These are phyloP conservation scores for Geopyxis carbonaria DNA, from an alignment of 495 filamentous ascomycete genomes.

Conservation along the genomic window DNA sequence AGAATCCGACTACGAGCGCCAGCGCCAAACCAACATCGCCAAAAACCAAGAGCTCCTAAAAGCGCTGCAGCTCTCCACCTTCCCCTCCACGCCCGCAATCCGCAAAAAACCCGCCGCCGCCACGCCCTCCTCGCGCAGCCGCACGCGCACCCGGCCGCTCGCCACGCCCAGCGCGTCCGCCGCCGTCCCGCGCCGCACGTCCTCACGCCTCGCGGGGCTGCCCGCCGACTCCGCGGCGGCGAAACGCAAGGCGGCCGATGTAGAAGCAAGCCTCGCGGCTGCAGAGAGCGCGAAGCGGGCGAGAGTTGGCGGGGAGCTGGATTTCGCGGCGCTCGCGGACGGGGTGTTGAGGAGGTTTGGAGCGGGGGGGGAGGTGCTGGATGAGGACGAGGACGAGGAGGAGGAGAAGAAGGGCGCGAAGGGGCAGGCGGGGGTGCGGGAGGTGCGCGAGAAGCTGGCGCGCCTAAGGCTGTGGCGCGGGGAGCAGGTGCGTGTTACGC, in stretches of 20 bases:
- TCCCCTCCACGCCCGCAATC: constrained; percentile 27
- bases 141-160: constrained; percentile 23
- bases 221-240: constrained; percentile 52
- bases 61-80: constrained; percentile 34
- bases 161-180: constrained; percentile 35
- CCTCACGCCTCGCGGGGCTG: constrained; percentile 48
- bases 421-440: constrained; percentile 54
- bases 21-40: constrained; percentile 55
- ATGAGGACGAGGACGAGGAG: constrained; percentile 66
- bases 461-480: constrained; percentile 61
- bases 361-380: constrained; percentile 47
- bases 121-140: constrained; percentile 12
- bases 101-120: constrained; percentile 20
- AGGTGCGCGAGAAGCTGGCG: constrained; percentile 64
- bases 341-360: constrained; percentile 33
- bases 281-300: constrained; percentile 41
- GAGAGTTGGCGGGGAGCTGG: constrained; percentile 52
- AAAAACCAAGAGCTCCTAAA: constrained; percentile 54
- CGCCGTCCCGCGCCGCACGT: constrained; percentile 40
- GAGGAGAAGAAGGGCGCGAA: constrained; percentile 66
- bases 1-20: constrained; percentile 43
- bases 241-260: constrained; percentile 66
- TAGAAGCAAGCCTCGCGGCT: constrained; percentile 43
- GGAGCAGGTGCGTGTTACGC: too few relatives aligned
- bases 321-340: constrained; percentile 48